These are phyloP conservation scores for Plasmodium falciparum DNA, from an alignment of 169 alveolate genomes.

Conservation along the genomic window DNA sequence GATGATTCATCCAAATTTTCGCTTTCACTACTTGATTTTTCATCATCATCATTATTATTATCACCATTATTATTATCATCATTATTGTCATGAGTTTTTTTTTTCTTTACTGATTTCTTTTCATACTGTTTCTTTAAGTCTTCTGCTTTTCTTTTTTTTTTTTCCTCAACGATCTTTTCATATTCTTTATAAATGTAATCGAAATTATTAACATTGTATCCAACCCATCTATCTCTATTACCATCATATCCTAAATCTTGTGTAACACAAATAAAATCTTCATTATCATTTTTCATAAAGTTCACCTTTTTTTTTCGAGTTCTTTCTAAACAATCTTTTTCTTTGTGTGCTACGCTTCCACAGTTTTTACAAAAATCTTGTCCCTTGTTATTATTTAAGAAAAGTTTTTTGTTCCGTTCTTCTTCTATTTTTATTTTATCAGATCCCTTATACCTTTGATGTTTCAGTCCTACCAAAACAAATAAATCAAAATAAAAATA, in stretches of 20 bases:
- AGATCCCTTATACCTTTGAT: constrained; percentile 83
- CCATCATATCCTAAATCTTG: constrained; percentile 94
- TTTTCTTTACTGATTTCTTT: constrained; percentile 30
- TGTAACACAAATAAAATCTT: constrained; percentile 93
- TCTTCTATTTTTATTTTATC: constrained; percentile 78
- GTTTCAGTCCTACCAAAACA: constrained; percentile 79
- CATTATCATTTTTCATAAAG: constrained; percentile 91
- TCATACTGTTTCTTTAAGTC: constrained; percentile 77
- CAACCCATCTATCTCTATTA: constrained; percentile 98
- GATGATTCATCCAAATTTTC: not conserved
- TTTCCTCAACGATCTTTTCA: constrained; percentile 91
- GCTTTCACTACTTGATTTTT: not conserved
- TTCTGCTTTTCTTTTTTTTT: constrained; percentile 87
- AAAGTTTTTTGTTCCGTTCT: constrained; percentile 79
- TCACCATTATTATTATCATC: constrained; percentile 9
- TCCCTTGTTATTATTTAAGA: constrained; percentile 77
- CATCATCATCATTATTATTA: constrained; percentile 18
- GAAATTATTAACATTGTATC: constrained; percentile 94
- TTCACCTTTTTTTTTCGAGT: constrained; percentile 98
- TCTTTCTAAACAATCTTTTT: constrained; percentile 97
- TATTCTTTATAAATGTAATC: constrained; percentile 89
- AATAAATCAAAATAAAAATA: not conserved
- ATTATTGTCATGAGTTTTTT: constrained; percentile 1
- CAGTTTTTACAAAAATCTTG: constrained; percentile 99
- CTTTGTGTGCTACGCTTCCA: constrained; percentile 98